Evolutionary conservation across 768 basidiomycete species (phyloP).

Genomic region (Macrolepiota albuminosa): DNA sequence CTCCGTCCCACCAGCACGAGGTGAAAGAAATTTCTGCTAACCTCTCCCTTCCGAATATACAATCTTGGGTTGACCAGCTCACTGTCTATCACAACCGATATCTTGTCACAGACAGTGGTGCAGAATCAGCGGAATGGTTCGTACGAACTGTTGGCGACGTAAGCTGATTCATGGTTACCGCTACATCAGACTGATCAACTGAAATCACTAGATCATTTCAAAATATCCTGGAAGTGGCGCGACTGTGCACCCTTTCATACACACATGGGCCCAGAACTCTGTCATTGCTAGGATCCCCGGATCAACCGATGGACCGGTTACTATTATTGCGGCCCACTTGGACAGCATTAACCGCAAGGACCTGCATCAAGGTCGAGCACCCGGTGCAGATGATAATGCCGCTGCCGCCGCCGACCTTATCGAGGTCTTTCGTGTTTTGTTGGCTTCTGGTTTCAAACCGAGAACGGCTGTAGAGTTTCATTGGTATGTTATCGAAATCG

Average conservation of each 20-base stretch:
- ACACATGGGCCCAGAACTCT: slow-evolving; percentile 16
- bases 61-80: slow-evolving; percentile 24
- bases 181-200: background rate
- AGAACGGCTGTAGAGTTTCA: slow-evolving; percentile 42
- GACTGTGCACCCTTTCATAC: slow-evolving; percentile 15
- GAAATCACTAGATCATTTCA: slow-evolving; percentile 15
- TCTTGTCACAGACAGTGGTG: slow-evolving; percentile 26
- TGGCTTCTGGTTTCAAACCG: slow-evolving; percentile 37
- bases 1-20: slow-evolving; percentile 21
- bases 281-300: slow-evolving; percentile 20
- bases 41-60: slow-evolving; percentile 23
- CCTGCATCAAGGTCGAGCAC: slow-evolving; percentile 20
- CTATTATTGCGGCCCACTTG: slow-evolving; percentile 25
- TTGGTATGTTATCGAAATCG: slow-evolving; percentile 28
- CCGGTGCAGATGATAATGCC: slow-evolving; percentile 35
- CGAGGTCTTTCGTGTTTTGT: slow-evolving; percentile 37
- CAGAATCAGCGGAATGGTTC: slow-evolving; percentile 28
- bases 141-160: slow-evolving; percentile 22
- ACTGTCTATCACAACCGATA: slow-evolving; percentile 33
- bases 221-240: slow-evolving; percentile 20
- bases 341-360: slow-evolving; percentile 25
- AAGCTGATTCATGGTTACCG: background rate
- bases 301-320: slow-evolving; percentile 13
- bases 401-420: slow-evolving; percentile 42
- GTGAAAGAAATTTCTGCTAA: slow-evolving; percentile 19